A percentile compares a stretch with the other conserved stretches of the same genome.
Evolutionary conservation across 2,329 filamentous ascomycete genomes (phyloP).

Genomic region (Magnaporthales sp.): DNA sequence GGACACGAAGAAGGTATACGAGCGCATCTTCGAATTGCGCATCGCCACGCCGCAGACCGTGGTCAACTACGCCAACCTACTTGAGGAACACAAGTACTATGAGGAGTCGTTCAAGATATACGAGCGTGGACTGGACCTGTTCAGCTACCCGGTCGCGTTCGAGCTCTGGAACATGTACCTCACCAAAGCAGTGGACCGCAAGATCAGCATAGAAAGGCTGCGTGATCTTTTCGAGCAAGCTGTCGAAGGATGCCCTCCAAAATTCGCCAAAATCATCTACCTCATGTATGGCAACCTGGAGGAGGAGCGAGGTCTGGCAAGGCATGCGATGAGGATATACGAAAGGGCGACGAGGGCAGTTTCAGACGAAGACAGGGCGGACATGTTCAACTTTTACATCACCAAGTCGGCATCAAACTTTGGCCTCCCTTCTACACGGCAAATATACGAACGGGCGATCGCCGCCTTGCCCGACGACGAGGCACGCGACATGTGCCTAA

Average conservation of each 20-base stretch:
- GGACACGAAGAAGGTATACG: conserved; percentile 90
- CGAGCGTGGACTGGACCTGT: conserved; percentile 92
- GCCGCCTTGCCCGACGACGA: conserved; percentile 86
- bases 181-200: conserved; percentile 92
- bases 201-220: conserved; percentile 88
- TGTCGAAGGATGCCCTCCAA: conserved; percentile 86
- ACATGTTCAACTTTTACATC: conserved; percentile 99
- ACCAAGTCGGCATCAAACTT: conserved; percentile 87
- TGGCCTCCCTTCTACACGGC: conserved; percentile 83
- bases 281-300: conserved; percentile 98
- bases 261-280: conserved; percentile 92
- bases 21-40: conserved; percentile 93
- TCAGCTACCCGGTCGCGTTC: conserved; percentile 95
- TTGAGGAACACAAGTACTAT: conserved; percentile 91
- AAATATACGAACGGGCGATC: conserved; percentile 95
- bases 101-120: conserved; percentile 98
- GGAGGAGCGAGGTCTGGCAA: conserved; percentile 86
- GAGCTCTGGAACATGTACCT: conserved; percentile 98
- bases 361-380: conserved; percentile 84
- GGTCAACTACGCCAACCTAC: conserved; percentile 92
- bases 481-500: conserved; percentile 96
- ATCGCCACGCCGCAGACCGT: conserved; percentile 98
- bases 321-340: conserved; percentile 98
- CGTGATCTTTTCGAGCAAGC: conserved; percentile 96
- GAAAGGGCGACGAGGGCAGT: conserved; percentile 93